Base-by-base conservation (phyloP, 345 rosid genomes). In the Brassica rapa region DNA sequence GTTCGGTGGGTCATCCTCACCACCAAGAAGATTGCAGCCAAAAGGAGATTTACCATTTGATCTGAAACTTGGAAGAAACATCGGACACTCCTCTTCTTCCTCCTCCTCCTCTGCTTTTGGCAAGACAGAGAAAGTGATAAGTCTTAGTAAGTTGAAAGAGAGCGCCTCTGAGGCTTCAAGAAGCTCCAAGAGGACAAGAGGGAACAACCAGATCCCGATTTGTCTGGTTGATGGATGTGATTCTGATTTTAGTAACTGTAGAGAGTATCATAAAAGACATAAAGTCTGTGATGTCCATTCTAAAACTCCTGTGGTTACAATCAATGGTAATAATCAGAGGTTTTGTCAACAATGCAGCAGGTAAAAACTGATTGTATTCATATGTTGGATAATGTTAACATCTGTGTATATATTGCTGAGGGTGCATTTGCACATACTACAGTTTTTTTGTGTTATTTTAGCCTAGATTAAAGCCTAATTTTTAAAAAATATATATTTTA, bases 301-400 rank as follows among this genome's bases (percentile, higher is more conserved):
- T 10, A 93, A 91, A 83, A 83, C 97, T 70, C 87, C 92, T 0
- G 84, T 86, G 59, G 98, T 89, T 81, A 84, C 78, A 3, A 87
- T 93, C 53, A 82, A 85, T 65, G 93, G 94, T 32, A 83, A 77
- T 33, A 89, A 86, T 64, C 94, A 88, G 82, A 76, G 98, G 69
- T 93, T 93, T 81, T 93, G 98, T 78, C 98, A 93, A 75, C 98
- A 93, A 85, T 93, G 98, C 74, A 93, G 98, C 90, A 88, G 98
- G 98, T 51, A 51, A 51, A 5, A 51, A 77, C 7, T 53, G 56
- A 32, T 70, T 2, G 30, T 19, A 27, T 27, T 27, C 30, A 27
- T 27, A 37, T 37, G 71, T 25, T 46, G 57, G 57, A 67, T 61
- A 25, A 12, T 62, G 53, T 29, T 62, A 27, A 39, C 14, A 37